These are phyloP conservation scores for Russula earlei DNA, from an alignment of 768 basidiomycete species.

Conservation along the genomic window DNA sequence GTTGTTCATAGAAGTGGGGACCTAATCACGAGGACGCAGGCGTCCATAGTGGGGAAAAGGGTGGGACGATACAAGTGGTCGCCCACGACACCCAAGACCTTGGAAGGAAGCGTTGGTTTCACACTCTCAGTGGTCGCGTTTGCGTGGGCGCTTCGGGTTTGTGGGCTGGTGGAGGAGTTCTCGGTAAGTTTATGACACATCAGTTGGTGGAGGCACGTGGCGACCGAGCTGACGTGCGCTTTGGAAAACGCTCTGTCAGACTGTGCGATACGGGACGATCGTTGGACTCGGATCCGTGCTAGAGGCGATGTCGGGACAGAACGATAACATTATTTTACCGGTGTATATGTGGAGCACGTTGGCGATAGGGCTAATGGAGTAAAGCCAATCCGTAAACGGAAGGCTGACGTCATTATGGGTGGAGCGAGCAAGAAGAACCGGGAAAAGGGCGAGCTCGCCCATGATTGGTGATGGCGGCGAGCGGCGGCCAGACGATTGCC, in stretches of 20 bases:
- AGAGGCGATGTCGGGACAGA: slow-evolving; percentile 91
- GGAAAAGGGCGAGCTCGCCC: neutral
- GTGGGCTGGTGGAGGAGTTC: slow-evolving; percentile 63
- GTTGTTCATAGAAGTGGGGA: neutral
- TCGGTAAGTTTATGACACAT: slow-evolving; percentile 46
- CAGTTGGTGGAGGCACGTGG: neutral
- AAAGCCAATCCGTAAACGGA: neutral
- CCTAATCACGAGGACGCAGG: slow-evolving; percentile 36
- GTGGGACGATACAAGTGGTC: slow-evolving; percentile 81
- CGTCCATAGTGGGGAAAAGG: slow-evolving; percentile 85
- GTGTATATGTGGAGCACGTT: slow-evolving; percentile 90
- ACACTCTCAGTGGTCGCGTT: slow-evolving; percentile 55
- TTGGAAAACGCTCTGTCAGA: slow-evolving; percentile 33
- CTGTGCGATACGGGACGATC: slow-evolving; percentile 52
- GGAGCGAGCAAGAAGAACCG: neutral
- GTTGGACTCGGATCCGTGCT: slow-evolving; percentile 59
- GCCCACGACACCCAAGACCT: slow-evolving; percentile 71
- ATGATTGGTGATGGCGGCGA: neutral
- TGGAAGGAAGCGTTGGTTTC: slow-evolving; percentile 88
- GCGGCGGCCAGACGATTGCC: neutral
- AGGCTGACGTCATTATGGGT: slow-evolving; percentile 3
- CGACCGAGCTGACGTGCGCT: slow-evolving; percentile 5
- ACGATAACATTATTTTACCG: slow-evolving; percentile 96
- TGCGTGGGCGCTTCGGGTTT: slow-evolving; percentile 61
- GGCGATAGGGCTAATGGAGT: slow-evolving; percentile 8